Evolutionary conservation across 306 rosid species (phyloP).

Genomic region (Fragaria vesca): DNA sequence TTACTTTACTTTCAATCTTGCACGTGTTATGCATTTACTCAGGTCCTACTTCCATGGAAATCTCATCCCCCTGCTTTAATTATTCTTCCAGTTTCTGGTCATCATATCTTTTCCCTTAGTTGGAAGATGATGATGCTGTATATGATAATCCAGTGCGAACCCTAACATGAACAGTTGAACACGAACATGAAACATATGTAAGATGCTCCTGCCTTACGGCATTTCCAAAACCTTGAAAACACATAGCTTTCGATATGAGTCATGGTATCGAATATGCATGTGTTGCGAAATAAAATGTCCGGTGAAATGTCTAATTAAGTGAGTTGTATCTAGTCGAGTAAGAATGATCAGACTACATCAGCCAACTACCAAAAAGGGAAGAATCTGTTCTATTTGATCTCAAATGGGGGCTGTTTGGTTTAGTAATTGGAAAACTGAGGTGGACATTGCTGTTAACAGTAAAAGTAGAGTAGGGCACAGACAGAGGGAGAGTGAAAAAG

Average conservation of each 20-base stretch:
- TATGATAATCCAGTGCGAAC: background rate
- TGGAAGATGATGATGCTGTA: background rate
- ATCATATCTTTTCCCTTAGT: background rate
- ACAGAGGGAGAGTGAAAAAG: background rate
- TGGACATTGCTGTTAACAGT: background rate
- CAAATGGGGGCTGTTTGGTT: background rate
- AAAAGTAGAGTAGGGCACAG: slow-evolving; percentile 4
- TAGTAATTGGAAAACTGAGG: background rate
- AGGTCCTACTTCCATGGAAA: slow-evolving; percentile 23
- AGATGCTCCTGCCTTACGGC: background rate
- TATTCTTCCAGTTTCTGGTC: background rate
- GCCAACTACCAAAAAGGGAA: background rate
- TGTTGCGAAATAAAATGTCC: background rate
- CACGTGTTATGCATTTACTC: slow-evolving; percentile 25
- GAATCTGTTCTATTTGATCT: background rate
- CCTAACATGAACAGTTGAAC: background rate
- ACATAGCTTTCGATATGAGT: background rate
- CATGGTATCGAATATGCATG: background rate
- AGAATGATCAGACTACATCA: background rate
- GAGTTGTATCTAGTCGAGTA: background rate
- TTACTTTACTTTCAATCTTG: background rate
- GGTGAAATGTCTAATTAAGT: background rate
- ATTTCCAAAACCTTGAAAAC: background rate
- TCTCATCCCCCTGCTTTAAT: background rate
- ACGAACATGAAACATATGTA: background rate